These are phyloP conservation scores for Colletotrichum trifolii DNA, from an alignment of 2,329 filamentous ascomycete species.

Conservation along the genomic window DNA sequence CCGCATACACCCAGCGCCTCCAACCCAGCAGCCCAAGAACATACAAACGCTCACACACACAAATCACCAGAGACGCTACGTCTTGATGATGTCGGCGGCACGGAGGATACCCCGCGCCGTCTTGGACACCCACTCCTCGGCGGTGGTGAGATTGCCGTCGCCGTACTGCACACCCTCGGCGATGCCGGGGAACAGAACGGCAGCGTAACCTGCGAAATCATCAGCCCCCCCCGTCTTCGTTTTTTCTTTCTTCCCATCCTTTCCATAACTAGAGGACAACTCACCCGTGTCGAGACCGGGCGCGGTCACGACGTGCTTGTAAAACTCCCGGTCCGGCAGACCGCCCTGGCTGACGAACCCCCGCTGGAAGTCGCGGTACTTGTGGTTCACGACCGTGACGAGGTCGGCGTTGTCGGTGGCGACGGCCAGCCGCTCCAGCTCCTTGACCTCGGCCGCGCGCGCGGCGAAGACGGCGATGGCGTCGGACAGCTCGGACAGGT, in stretches of 20 bases:
- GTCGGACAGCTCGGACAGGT: slow-evolving; percentile 49
- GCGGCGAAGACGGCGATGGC: slow-evolving; percentile 52
- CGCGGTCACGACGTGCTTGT: slow-evolving; percentile 58
- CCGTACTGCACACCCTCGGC: slow-evolving; percentile 73
- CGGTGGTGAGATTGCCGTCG: slow-evolving; percentile 49
- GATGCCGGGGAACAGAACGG: slow-evolving; percentile 64
- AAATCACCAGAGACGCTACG: slow-evolving; percentile 19
- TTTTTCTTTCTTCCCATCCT: too few species aligned
- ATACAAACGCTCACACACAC: not conserved
- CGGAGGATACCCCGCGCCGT: slow-evolving; percentile 48
- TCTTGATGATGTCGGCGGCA: slow-evolving; percentile 49
- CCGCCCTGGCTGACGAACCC: slow-evolving; percentile 61
- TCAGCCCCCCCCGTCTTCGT: too few species aligned
- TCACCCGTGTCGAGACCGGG: slow-evolving; percentile 56
- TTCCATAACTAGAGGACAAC: not conserved
- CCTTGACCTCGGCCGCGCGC: slow-evolving; percentile 46
- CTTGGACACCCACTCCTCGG: slow-evolving; percentile 49
- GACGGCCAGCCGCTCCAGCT: slow-evolving; percentile 45
- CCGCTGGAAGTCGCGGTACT: slow-evolving; percentile 60
- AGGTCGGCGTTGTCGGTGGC: slow-evolving; percentile 43
- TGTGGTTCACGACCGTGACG: slow-evolving; percentile 54
- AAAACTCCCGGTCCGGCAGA: slow-evolving; percentile 57
- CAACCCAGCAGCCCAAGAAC: too few species aligned
- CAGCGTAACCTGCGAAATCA: slow-evolving; percentile 47
- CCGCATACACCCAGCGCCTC: not conserved